phyloP scores from a whole-genome alignment of 768 basidiomycete species.

The Termitomyces sp. region DNA sequence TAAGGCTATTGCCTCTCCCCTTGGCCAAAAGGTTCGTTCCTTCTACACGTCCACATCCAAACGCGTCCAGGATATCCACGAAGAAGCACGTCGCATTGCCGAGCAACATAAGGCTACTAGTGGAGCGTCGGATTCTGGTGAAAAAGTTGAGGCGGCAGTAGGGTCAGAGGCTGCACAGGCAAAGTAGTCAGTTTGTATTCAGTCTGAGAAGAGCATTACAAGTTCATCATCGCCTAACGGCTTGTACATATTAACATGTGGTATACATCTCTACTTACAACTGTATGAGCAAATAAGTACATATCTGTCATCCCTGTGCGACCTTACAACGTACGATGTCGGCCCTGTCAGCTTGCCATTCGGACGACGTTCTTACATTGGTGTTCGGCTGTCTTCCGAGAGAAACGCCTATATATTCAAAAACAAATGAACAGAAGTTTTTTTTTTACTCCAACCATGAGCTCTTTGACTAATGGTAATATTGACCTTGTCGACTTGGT shows the following conservation, averaged over 20 bases:
- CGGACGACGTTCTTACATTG: neutral
- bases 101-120: slow-evolving; percentile 43
- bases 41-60: slow-evolving; percentile 92
- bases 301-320: too few relatives aligned
- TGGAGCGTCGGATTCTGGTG: neutral
- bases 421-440: neutral
- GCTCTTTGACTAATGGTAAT: neutral
- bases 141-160: neutral
- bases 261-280: too few relatives aligned
- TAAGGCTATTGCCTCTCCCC: slow-evolving; percentile 67
- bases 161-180: neutral
- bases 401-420: neutral
- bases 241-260: neutral
- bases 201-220: too few relatives aligned
- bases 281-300: too few relatives aligned
- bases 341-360: too few relatives aligned
- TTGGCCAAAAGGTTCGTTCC: slow-evolving; percentile 66
- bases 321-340: too few relatives aligned
- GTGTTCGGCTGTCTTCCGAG: neutral
- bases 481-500: slow-evolving; percentile 11
- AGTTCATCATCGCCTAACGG: neutral
- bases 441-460: neutral
- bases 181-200: neutral
- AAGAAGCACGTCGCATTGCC: slow-evolving; percentile 84
- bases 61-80: slow-evolving; percentile 88